A percentile compares a stretch with the other conserved stretches of the same genome.
These are phyloP conservation scores for Plasmodium knowlesi DNA, from an alignment of 169 alveolate species.

Conservation along the genomic window DNA sequence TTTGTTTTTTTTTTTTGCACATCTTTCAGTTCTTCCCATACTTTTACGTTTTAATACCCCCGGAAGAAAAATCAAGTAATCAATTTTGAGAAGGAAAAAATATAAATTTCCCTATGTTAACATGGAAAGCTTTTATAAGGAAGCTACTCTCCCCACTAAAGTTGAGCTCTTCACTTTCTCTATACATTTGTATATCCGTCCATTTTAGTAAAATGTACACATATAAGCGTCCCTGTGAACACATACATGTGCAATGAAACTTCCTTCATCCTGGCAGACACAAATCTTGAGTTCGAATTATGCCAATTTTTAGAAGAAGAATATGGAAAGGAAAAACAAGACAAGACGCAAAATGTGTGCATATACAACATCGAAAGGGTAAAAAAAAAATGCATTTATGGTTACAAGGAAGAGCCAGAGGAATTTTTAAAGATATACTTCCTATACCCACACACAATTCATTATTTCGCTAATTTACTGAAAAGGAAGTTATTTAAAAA, in stretches of 20 bases:
- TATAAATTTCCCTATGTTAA: neutral
- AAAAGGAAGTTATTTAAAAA: conserved; percentile 66
- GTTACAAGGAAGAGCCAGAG: conserved; percentile 51
- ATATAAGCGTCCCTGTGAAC: neutral
- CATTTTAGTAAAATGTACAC: neutral
- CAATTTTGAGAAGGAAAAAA: neutral
- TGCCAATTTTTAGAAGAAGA: conserved; percentile 63
- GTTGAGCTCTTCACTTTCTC: neutral
- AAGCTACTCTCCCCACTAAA: neutral
- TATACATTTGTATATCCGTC: neutral
- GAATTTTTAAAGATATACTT: conserved; percentile 45
- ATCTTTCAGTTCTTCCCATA: conserved; percentile 50
- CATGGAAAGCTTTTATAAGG: neutral
- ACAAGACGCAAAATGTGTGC: conserved; percentile 9
- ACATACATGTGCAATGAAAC: neutral
- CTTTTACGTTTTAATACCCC: conserved; percentile 60
- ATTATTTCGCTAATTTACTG: conserved; percentile 53
- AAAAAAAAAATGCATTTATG: conserved; percentile 60
- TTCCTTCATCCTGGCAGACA: neutral
- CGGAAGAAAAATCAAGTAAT: conserved; percentile 63
- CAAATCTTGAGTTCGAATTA: conserved; percentile 20
- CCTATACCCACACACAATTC: conserved; percentile 36
- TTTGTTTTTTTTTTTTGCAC: neutral
- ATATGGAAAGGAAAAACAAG: conserved; percentile 34
- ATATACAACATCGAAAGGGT: conserved; percentile 67